Conservation (phyloP, 371 early-diverging fungal genomes). For the Capillidium heterosporum region DNA sequence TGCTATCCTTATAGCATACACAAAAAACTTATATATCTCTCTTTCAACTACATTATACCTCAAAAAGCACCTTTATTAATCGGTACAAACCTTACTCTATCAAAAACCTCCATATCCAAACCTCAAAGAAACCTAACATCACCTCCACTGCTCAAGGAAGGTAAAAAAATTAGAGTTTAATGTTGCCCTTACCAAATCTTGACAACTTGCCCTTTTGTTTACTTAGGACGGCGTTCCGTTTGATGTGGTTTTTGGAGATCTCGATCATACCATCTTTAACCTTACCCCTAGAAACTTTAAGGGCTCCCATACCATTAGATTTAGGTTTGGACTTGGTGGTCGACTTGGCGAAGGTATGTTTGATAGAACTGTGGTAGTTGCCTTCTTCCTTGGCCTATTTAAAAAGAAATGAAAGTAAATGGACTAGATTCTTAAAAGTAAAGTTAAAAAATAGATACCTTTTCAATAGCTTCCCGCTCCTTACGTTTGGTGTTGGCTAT, state of each 20-base stretch:
- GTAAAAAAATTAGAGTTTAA: no score
- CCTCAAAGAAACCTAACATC: no score
- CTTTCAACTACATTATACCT: no score
- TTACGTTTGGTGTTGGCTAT: background rate
- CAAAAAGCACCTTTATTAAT: no score
- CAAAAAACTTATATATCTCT: no score
- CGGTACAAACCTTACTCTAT: no score
- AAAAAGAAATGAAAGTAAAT: background rate
- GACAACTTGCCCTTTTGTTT: background rate
- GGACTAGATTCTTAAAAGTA: background rate
- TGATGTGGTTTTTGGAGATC: background rate
- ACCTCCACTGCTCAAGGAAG: no score
- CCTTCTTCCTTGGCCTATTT: background rate
- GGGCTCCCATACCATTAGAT: background rate
- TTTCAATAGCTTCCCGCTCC: background rate
- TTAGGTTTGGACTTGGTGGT: no score
- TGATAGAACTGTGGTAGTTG: background rate
- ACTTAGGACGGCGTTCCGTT: background rate
- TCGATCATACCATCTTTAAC: background rate
- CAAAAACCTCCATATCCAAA: no score
- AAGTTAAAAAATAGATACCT: background rate
- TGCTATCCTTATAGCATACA: no score
- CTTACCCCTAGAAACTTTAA: background rate
- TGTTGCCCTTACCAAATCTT: no score
- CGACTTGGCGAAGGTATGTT: no score